Base-by-base conservation (phyloP, 208 protist genomes). In the Angomonas deanei region DNA sequence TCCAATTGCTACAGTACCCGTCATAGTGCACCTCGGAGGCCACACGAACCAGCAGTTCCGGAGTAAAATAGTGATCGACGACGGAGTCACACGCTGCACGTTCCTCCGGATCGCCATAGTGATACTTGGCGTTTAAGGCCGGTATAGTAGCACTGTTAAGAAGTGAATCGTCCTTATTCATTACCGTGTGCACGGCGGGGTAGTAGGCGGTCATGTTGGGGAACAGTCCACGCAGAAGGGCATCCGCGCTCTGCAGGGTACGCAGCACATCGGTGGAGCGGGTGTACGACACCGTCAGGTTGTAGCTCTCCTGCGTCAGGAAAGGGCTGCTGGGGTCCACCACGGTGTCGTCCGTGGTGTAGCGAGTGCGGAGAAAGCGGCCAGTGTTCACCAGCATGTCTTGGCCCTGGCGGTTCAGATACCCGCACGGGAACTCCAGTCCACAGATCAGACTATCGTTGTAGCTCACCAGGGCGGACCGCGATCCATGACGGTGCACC, bases 231-330 rank as follows among this genome's bases (percentile, higher is more conserved):
- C 56, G 60, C 64, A 86, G 63, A n/a, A 86, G 70, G 1, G 66
- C 72, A 27, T 71, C 69, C n/a, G 75, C 66, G 50, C 79, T 86
- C 54, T 86, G 79, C 72, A 86, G 64, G 11, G 79, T 86, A 39
- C 81, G 81, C 30, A 70, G 62, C 31, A 80, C 66, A 36, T 80
- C 77, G 6, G 81, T 84, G 17, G 81, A 84, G 48, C 81, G 81
- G 46, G 67, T 79, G 68, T 82, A 80, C n/a, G 72, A 19, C 32
- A 86, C 55, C 17, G 48, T 60, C 19, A 74, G 55, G 34, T 78
- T 68, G 62, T 83, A 83, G 48, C 36, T 57, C 34, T 69, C 58
- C 3, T 63, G 65, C 10, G 62, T 34, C 39, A 83, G 66, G 38
- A 78, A 70, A 13, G 64, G 54, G 15, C n/a, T 17, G 3, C 33